Percentiles rank a stretch among this genome's conserved stretches.
These are phyloP conservation scores for Clathrospora elynae DNA, from an alignment of 2,329 filamentous ascomycete genomes.

Conservation along the genomic window DNA sequence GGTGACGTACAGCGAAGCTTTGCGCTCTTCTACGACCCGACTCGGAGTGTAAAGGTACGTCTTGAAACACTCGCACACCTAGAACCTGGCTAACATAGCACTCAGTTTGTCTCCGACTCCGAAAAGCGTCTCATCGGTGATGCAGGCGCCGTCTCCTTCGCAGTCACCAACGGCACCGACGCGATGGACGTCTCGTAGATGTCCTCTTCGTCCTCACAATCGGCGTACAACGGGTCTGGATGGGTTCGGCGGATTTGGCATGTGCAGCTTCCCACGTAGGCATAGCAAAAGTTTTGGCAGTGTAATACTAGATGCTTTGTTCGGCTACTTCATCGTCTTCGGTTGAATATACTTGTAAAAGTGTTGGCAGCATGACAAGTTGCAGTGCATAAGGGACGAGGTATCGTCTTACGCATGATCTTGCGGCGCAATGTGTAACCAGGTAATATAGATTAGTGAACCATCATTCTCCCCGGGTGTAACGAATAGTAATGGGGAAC, in stretches of 20 bases:
- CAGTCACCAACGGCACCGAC: slow-evolving; percentile 60
- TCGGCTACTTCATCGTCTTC: too few relatives aligned
- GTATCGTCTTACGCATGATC: neutral
- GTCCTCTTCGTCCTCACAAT: slow-evolving; percentile 6
- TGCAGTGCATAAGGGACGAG: neutral
- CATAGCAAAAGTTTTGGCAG: slow-evolving; percentile 9
- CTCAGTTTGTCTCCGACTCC: slow-evolving; percentile 77
- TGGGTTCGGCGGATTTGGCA: slow-evolving; percentile 29
- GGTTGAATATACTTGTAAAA: too few relatives aligned
- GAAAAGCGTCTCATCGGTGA: slow-evolving; percentile 94
- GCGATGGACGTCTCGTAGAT: slow-evolving; percentile 70
- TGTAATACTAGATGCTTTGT: slow-evolving; percentile 6
- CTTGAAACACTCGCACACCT: neutral
- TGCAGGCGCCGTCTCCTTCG: slow-evolving; percentile 76
- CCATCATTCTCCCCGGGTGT: neutral
- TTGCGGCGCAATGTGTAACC: neutral
- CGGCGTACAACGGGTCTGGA: slow-evolving; percentile 31
- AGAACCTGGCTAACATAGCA: slow-evolving; percentile 21
- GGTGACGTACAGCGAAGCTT: slow-evolving; percentile 94
- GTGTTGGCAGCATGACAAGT: too few relatives aligned
- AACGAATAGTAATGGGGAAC: too few relatives aligned
- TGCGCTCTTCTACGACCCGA: slow-evolving; percentile 89
- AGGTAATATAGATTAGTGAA: neutral
- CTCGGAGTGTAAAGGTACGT: slow-evolving; percentile 73
- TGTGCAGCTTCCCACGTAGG: slow-evolving; percentile 3